Conservation (phyloP, 768 basidiomycete genomes). For the Rossbeevera mucosa region DNA sequence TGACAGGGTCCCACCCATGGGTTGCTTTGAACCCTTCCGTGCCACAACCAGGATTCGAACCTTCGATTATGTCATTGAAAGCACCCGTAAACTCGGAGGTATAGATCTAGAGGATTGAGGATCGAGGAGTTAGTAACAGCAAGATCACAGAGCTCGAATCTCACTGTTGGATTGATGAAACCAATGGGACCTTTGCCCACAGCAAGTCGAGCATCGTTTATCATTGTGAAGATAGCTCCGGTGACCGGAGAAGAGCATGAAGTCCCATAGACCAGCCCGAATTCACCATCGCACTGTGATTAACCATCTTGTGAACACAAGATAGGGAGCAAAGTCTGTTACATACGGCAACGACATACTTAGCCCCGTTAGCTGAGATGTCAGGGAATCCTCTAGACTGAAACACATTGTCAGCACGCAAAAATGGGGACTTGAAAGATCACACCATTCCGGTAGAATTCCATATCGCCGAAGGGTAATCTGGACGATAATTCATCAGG, state of each 20-base stretch:
- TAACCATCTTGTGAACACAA: neutral
- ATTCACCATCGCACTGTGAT: conserved; percentile 23
- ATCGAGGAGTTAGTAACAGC: neutral
- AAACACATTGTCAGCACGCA: conserved; percentile 11
- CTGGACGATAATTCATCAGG: conserved; percentile 28
- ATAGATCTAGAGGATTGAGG: conserved; percentile 37
- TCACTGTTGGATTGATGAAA: conserved; percentile 43
- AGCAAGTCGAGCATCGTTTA: conserved; percentile 37
- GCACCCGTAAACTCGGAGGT: conserved; percentile 35
- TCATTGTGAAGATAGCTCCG: conserved; percentile 34
- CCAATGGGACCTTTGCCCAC: conserved; percentile 32
- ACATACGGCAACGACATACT: conserved; percentile 23
- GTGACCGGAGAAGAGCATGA: conserved; percentile 30
- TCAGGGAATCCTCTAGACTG: conserved; percentile 37
- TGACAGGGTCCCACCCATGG: conserved; percentile 42
- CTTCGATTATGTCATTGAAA: conserved; percentile 48
- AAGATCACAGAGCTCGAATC: neutral
- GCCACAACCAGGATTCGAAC: conserved; percentile 44
- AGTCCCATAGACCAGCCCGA: conserved; percentile 30
- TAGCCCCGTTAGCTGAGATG: conserved; percentile 35
- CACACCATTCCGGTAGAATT: conserved; percentile 26
- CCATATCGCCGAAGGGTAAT: conserved; percentile 24
- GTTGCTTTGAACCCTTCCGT: conserved; percentile 33
- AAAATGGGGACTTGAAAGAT: neutral
- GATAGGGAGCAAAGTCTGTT: neutral